These are phyloP conservation scores for Zygosaccharomyces rouxii DNA, from an alignment of 805 yeast species.

Conservation along the genomic window DNA sequence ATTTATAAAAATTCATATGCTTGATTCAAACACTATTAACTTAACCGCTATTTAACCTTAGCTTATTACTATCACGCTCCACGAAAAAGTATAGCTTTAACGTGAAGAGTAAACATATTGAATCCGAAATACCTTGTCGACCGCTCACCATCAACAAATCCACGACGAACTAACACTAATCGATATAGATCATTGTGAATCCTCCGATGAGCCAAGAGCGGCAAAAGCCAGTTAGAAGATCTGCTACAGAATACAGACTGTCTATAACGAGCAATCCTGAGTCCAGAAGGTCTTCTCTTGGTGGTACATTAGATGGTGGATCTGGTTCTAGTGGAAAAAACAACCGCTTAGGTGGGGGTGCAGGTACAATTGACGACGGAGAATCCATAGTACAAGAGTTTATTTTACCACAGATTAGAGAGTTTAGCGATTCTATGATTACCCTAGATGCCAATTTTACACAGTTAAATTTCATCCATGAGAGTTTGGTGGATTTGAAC, in stretches of 20 bases:
- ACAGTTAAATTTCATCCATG: conserved; percentile 56
- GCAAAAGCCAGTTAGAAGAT: conserved; percentile 14
- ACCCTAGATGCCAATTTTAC: conserved; percentile 57
- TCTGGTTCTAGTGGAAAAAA: conserved; percentile 6
- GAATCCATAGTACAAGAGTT: conserved; percentile 34
- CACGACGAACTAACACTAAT: neutral
- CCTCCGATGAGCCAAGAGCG: conserved; percentile 18
- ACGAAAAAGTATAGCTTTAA: neutral
- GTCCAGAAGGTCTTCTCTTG: conserved; percentile 34
- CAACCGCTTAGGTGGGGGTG: conserved; percentile 10
- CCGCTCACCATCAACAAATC: neutral
- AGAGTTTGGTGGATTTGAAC: conserved; percentile 59
- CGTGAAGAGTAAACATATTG: conserved; percentile 1
- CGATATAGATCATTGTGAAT: neutral
- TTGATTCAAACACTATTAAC: neutral
- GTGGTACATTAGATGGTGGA: conserved; percentile 13
- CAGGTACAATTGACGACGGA: conserved; percentile 9
- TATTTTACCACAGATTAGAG: conserved; percentile 40
- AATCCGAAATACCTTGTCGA: neutral
- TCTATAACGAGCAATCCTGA: conserved; percentile 39
- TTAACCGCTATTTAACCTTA: neutral
- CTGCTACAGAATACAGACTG: conserved; percentile 37
- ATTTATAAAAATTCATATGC: neutral
- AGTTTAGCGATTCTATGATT: conserved; percentile 45
- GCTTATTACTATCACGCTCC: neutral